Evolutionary conservation across 352 stramenopile species (phyloP).

Genomic region (Globisporangium okanoganense): DNA sequence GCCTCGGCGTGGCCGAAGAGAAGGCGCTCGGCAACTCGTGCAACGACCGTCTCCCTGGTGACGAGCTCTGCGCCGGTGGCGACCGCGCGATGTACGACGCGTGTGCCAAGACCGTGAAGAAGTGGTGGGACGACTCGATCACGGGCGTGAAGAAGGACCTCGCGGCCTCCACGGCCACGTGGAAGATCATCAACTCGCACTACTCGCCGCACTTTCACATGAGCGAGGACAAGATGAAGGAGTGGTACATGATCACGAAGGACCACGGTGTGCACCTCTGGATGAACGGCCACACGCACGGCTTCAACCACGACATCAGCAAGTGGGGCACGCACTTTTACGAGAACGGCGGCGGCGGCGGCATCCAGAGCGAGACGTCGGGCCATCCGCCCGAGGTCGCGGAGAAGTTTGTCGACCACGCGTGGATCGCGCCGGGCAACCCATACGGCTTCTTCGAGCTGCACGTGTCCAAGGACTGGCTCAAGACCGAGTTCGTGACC

Average conservation of each 20-base stretch:
- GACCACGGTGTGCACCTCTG: conserved; percentile 62
- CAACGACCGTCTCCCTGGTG: conserved; percentile 57
- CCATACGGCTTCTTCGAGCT: conserved; percentile 87
- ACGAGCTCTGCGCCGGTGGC: conserved; percentile 71
- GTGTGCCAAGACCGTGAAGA: conserved; percentile 67
- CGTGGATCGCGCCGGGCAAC: conserved; percentile 75
- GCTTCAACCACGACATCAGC: conserved; percentile 84
- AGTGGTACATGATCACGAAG: conserved; percentile 84
- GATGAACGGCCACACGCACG: conserved; percentile 75
- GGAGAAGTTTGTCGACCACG: conserved; percentile 76
- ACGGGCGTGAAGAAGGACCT: conserved; percentile 68
- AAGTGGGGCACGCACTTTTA: conserved; percentile 87
- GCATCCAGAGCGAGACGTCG: conserved; percentile 85
- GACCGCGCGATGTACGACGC: conserved; percentile 68
- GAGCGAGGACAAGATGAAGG: conserved; percentile 86
- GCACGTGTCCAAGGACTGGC: conserved; percentile 82
- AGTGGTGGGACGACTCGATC: conserved; percentile 77
- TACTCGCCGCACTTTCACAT: conserved; percentile 90
- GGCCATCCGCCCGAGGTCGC: conserved; percentile 64
- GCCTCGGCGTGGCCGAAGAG: conserved; percentile 33
- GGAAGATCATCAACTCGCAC: conserved; percentile 89
- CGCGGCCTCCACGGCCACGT: conserved; percentile 64
- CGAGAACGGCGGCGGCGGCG: conserved; percentile 82
- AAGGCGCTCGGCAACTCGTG: conserved; percentile 66
- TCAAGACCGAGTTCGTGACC: conserved; percentile 80